phyloP scores from a whole-genome alignment of 2,329 filamentous ascomycete genomes.

The Aspergillus piperis region DNA sequence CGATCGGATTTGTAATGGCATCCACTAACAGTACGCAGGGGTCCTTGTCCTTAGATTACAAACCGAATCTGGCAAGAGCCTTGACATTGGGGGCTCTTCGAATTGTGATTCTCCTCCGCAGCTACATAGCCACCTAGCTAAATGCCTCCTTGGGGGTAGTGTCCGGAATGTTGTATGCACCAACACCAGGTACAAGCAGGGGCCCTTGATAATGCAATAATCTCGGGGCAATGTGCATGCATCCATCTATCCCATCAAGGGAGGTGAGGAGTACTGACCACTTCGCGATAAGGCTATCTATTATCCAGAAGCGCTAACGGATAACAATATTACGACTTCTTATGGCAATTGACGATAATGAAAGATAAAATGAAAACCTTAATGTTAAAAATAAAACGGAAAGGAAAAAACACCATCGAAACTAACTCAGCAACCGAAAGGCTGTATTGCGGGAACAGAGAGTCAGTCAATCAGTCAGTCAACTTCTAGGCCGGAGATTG shows the following conservation, averaged over 20 bases:
- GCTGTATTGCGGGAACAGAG: not conserved
- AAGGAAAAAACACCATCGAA: not conserved
- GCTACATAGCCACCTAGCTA: not conserved
- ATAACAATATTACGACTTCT: not conserved
- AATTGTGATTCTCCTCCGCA: not conserved
- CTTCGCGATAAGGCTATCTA: not conserved
- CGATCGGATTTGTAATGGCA: not conserved
- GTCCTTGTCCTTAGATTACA: not conserved
- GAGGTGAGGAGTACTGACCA: too few species aligned
- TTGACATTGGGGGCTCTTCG: not conserved
- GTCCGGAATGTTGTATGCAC: constrained; percentile 1
- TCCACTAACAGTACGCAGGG: not conserved
- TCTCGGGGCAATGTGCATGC: not conserved
- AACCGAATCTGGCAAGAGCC: constrained; percentile 12
- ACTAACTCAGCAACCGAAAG: not conserved
- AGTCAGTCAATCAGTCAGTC: not conserved
- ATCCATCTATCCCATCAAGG: not conserved
- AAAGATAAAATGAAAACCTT: not conserved
- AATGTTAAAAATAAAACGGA: not conserved
- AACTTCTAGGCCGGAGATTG: not conserved
- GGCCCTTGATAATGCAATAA: not conserved
- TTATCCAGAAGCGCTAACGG: not conserved
- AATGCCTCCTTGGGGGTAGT: not conserved
- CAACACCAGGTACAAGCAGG: not conserved
- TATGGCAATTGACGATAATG: not conserved